Evolutionary conservation across 768 basidiomycete species (phyloP).

Genomic region (Trametes cingulata): DNA sequence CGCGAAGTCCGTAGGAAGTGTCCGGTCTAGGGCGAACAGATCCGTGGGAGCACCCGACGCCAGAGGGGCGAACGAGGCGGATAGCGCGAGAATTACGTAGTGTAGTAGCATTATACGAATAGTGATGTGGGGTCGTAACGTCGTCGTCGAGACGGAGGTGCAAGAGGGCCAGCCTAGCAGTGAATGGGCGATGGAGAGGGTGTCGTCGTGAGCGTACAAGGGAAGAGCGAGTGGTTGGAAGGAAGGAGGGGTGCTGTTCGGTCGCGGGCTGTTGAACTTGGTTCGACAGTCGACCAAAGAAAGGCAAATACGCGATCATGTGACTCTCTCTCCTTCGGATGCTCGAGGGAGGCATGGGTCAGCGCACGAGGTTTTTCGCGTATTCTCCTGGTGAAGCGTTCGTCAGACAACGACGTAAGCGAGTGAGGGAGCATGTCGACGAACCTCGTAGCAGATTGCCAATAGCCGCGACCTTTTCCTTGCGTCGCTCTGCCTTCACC

Average conservation of each 20-base stretch:
- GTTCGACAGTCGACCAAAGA: slow-evolving; percentile 17
- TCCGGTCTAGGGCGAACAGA: not conserved
- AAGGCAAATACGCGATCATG: slow-evolving; percentile 10
- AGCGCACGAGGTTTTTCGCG: too few relatives aligned
- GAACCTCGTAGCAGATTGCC: too few relatives aligned
- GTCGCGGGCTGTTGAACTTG: slow-evolving; percentile 8
- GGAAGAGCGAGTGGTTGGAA: not conserved
- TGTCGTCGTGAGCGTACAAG: not conserved
- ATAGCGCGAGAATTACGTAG: slow-evolving; percentile 15
- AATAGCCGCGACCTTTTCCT: not conserved
- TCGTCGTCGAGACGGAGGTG: slow-evolving; percentile 9
- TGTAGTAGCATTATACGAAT: slow-evolving; percentile 10
- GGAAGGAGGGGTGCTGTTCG: not conserved
- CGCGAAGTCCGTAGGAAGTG: not conserved
- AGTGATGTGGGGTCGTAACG: not conserved
- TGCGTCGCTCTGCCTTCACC: not conserved
- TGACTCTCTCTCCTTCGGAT: not conserved
- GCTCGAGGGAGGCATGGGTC: not conserved
- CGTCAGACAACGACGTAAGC: too few relatives aligned
- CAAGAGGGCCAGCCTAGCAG: slow-evolving; percentile 14
- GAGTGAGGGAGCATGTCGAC: not conserved
- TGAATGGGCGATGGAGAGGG: not conserved
- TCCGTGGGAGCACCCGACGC: not conserved
- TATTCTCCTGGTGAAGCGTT: too few relatives aligned
- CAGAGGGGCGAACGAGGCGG: slow-evolving; percentile 5